Evolutionary conservation across 1,284 basidiomycete genomes (phyloP).

Genomic region (Trametes hirsuta): DNA sequence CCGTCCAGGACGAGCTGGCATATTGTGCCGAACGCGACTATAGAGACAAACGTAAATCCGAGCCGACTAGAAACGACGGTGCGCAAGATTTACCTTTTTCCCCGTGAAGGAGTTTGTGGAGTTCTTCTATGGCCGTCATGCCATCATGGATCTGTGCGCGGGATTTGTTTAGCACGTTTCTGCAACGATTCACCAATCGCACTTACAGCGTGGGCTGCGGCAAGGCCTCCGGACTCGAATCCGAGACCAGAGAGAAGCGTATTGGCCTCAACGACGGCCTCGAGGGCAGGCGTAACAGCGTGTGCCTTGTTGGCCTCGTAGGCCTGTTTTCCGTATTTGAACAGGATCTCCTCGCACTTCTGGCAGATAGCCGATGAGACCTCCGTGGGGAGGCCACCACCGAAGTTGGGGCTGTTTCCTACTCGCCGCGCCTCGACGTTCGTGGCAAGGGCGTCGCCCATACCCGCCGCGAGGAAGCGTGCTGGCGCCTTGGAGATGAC

Average conservation of each 20-base stretch:
- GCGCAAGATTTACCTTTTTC: conserved; percentile 33
- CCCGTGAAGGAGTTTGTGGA: conserved; percentile 38
- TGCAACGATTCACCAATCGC: background rate
- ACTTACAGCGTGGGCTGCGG: conserved; percentile 39
- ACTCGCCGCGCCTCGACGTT: conserved; percentile 39
- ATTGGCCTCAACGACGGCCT: conserved; percentile 41
- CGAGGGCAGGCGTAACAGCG: conserved; percentile 38
- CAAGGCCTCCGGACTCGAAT: conserved; percentile 40
- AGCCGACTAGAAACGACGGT: background rate
- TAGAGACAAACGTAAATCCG: background rate
- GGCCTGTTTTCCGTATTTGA: conserved; percentile 39
- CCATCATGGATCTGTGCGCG: conserved; percentile 37
- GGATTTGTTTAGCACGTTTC: background rate
- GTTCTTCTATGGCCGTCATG: conserved; percentile 36
- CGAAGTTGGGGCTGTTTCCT: conserved; percentile 37
- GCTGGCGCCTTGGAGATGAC: conserved; percentile 37
- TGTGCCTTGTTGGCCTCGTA: conserved; percentile 39
- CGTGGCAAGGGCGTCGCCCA: conserved; percentile 41
- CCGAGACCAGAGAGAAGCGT: conserved; percentile 39
- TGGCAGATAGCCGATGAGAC: conserved; percentile 36
- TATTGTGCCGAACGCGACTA: conserved; percentile 39
- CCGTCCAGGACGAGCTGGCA: conserved; percentile 38
- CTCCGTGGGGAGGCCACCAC: conserved; percentile 37
- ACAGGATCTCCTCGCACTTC: conserved; percentile 42
- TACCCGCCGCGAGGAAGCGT: conserved; percentile 39